Conservation (phyloP, 169 alveolate genomes). For the Eimeria mitis region DNA sequence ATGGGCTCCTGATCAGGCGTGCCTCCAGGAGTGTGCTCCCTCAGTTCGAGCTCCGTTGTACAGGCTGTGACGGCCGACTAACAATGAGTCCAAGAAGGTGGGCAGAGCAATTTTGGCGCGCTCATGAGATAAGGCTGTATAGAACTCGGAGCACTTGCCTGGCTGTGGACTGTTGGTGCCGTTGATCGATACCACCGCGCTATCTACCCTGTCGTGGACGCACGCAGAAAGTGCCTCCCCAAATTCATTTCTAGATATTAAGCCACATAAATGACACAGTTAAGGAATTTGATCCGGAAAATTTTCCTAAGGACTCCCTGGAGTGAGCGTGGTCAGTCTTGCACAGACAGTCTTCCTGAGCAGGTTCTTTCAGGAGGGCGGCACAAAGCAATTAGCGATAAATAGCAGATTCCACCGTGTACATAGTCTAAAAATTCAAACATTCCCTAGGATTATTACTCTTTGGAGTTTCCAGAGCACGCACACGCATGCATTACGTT, state of each 20-base stretch:
- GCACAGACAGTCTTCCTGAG: slow-evolving; percentile 6
- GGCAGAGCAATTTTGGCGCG: background rate
- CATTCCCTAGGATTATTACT: background rate
- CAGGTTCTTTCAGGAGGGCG: background rate
- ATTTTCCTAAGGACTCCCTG: background rate
- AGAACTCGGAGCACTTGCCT: background rate
- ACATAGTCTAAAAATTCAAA: slow-evolving; percentile 2
- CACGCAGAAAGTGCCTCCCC: background rate
- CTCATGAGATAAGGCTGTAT: background rate
- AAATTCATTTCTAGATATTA: slow-evolving; percentile 26
- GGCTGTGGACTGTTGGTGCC: background rate
- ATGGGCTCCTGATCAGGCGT: background rate
- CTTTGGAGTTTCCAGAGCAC: background rate
- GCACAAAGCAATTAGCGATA: slow-evolving; percentile 23
- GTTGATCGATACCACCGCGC: background rate
- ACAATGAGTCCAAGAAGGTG: background rate
- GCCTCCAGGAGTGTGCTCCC: background rate
- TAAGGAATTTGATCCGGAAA: background rate
- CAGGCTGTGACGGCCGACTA: background rate
- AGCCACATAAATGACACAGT: background rate
- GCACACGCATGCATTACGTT: background rate
- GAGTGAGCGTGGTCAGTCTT: background rate
- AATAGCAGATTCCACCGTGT: background rate
- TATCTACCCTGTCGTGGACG: background rate
- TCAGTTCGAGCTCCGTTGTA: background rate